Base-by-base conservation (phyloP, 2,329 filamentous ascomycete species). In the Tolypocladium endophyticum region DNA sequence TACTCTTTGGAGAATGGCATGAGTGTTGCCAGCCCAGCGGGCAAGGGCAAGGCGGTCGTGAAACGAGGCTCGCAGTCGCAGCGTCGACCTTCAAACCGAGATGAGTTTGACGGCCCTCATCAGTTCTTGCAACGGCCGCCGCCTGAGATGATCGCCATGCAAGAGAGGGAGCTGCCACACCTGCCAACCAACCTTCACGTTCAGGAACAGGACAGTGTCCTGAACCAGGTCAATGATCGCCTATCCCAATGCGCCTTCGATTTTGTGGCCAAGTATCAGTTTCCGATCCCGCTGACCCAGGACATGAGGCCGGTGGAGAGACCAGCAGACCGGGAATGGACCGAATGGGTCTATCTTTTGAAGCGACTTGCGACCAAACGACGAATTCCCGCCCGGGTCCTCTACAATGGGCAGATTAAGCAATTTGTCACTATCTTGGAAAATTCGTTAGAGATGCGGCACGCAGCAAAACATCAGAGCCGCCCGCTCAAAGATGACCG, bases 371-470 rank as follows among this genome's bases (percentile, higher is more conserved):
- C 90, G 38, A 95, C 90, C 39, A 94, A 93, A 77, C 83, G 90
- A 65, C 85, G 90, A 63, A 93, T 95, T 66, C 90, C 90, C 7
- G 89, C 90, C 55, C 81, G 90, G 59, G 88, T 94, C 25, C 78
- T 95, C 52, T 94, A 93, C 78, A 90, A 94, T 71, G 89, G 89
- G 61, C 90, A 95, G 75, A 95, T 95, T 75, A 94, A 93, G 76
- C 90, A 94, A 73, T 86, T 95, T 73, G 88, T 94, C 64, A 94
- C 90, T 50, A 89, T 94, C 36, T 76, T 95, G 67, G 90, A 95
- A 71, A 95, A 94, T 74, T 92, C 89, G 55, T 78, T 95, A 68
- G 90, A 93, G 77, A 92, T 92, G 89, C 82, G 90, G 63, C 89
- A 93, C 72, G 88, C 89, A 61, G 88, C 89, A 56, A 92, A 91